Base-by-base conservation (phyloP, 78 protist species). In the Diacronema lutheri region DNA sequence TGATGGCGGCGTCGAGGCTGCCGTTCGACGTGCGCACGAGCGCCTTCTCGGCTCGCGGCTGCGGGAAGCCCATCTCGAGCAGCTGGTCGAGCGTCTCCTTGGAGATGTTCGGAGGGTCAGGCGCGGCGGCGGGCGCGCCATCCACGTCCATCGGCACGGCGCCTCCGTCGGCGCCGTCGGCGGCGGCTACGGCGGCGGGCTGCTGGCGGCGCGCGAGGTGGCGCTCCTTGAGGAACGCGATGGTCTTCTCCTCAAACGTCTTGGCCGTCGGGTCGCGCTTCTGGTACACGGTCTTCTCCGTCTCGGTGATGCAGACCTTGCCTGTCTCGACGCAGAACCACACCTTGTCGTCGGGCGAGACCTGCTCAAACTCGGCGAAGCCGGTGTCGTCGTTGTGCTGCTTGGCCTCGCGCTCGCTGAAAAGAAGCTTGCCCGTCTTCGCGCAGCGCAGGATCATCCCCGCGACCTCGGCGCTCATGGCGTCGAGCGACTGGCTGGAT, bases 391-490 rank as follows among this genome's bases (percentile, higher is more conserved):
- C 76, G 14, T 13, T 9, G 29, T 68, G 76, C 26, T 19, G 76
- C 76, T 68, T 37, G 25, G 76, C 76, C 13, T 68, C 76, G 11
- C 4, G 10, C 41, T 33, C 46, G 76, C 25, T 11, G 76, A 37
- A 68, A 50, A 68, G 37, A 50, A 68, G 76, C 76, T 37, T 68
- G 76, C 76, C 76, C 76, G 76, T 68, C 73, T 66, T 66, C 73
- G 31, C 73, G 73, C 73, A 66, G 25, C 14, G 3, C 29, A 66
- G 16, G 29, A 66, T 25, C 73, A 66, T 66, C 69, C 13, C 57
- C 23, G 57, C 7, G 23, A 50, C n/a, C n/a, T n/a, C n/a, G n/a
- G n/a, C n/a, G n/a, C n/a, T n/a, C n/a, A n/a, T n/a, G n/a, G n/a
- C n/a, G n/a, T n/a, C n/a, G n/a, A n/a, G n/a, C n/a, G n/a, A n/a